A percentile compares a stretch with the other conserved stretches of the same genome.
phyloP scores from a whole-genome alignment of 1,284 basidiomycete species.

The Microbotryomycetes sp. region DNA sequence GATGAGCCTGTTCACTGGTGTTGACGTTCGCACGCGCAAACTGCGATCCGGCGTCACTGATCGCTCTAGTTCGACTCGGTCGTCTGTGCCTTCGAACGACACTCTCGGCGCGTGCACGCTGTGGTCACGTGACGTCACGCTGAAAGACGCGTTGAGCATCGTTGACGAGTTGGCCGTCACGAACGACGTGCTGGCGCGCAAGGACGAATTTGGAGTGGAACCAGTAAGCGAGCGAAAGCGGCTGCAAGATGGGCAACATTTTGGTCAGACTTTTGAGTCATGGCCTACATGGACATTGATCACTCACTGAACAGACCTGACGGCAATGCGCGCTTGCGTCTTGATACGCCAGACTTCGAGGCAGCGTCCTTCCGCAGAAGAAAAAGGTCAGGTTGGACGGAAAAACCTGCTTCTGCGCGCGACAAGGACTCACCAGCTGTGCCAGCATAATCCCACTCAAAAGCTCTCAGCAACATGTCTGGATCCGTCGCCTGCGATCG shows the following conservation, averaged over 20 bases:
- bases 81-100: too few species aligned
- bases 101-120: too few species aligned
- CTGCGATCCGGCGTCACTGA: too few species aligned
- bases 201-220: not conserved
- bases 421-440: not conserved
- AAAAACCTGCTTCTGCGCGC: too few species aligned
- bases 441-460: not conserved
- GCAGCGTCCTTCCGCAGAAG: not conserved
- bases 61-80: too few species aligned
- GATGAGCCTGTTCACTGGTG: too few species aligned
- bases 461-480: not conserved
- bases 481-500: conserved; percentile 3
- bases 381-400: not conserved
- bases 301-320: not conserved
- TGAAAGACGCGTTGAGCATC: not conserved
- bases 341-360: conserved; percentile 21
- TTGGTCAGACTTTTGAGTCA: not conserved
- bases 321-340: conserved; percentile 2
- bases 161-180: not conserved
- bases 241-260: not conserved
- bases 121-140: too few species aligned
- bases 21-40: too few species aligned
- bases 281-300: not conserved
- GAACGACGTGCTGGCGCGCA: not conserved
- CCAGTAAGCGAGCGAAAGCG: not conserved